These are phyloP conservation scores for Chamaenerion angustifolium DNA, from an alignment of 345 rosid species.

Conservation along the genomic window DNA sequence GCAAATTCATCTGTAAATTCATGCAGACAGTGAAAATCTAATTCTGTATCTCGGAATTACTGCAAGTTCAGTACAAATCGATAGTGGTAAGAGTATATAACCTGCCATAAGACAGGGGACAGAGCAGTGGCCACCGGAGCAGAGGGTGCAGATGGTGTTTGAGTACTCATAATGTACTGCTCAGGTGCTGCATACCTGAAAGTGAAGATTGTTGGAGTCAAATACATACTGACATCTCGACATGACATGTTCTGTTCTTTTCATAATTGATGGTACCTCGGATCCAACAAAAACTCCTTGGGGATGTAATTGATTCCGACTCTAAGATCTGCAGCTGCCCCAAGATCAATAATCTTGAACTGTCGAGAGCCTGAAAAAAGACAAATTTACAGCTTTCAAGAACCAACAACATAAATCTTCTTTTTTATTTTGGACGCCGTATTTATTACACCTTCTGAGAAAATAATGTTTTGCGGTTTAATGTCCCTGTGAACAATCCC, in stretches of 20 bases:
- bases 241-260: background rate
- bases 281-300: conserved; percentile 89
- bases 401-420: too few species aligned
- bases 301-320: conserved; percentile 97
- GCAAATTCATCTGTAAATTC: conserved; percentile 64
- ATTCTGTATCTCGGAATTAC: too few species aligned
- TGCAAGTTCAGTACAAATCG: too few species aligned
- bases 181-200: conserved; percentile 91
- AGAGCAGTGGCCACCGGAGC: conserved; percentile 96
- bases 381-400: too few species aligned
- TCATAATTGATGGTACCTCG: conserved; percentile 34
- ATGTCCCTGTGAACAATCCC: conserved; percentile 94
- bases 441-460: conserved; percentile 67
- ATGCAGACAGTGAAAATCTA: too few species aligned
- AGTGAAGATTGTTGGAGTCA: background rate
- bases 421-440: background rate
- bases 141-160: conserved; percentile 96
- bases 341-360: conserved; percentile 94
- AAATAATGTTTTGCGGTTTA: conserved; percentile 86
- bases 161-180: conserved; percentile 99
- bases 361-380: conserved; percentile 47
- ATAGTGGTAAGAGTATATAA: conserved; percentile 7
- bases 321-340: conserved; percentile 94
- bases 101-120: conserved; percentile 99
- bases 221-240: background rate